Percentiles rank a stretch among this genome's conserved stretches.
Conservation (phyloP, 306 rosid species). For the Ceratonia siliqua region DNA sequence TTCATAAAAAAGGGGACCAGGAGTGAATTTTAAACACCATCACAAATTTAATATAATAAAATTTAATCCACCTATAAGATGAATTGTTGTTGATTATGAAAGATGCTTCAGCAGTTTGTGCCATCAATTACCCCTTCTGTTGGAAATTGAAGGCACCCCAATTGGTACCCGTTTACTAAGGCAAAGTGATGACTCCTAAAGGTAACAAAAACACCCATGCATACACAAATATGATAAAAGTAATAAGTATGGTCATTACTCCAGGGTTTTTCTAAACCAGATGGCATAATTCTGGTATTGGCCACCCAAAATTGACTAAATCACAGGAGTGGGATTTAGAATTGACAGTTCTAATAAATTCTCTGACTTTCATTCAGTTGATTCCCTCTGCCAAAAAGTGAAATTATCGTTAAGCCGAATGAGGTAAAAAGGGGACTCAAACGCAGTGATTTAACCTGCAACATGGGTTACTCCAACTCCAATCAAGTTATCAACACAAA, state of each 20-base stretch:
- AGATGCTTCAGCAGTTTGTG: conserved; percentile 17
- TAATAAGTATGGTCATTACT: background rate
- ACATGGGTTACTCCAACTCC: background rate
- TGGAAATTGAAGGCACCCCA: background rate
- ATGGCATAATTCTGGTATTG: conserved; percentile 6
- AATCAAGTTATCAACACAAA: background rate
- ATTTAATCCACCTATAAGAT: background rate
- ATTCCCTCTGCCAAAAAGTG: background rate
- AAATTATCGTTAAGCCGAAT: background rate
- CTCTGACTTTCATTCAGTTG: background rate
- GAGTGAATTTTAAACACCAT: background rate
- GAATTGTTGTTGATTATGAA: background rate
- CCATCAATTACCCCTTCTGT: background rate
- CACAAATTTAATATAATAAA: conserved; percentile 1
- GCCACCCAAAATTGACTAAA: background rate
- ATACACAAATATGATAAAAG: background rate
- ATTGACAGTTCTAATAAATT: background rate
- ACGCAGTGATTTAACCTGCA: background rate
- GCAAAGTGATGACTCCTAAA: conserved; percentile 13
- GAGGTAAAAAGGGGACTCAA: background rate
- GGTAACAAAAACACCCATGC: background rate
- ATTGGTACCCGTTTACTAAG: background rate
- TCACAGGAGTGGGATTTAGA: background rate
- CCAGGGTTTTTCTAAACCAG: background rate
- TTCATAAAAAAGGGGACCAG: background rate